These are phyloP conservation scores for Leucosporidium creatinivorum DNA, from an alignment of 768 basidiomycete genomes.

Conservation along the genomic window DNA sequence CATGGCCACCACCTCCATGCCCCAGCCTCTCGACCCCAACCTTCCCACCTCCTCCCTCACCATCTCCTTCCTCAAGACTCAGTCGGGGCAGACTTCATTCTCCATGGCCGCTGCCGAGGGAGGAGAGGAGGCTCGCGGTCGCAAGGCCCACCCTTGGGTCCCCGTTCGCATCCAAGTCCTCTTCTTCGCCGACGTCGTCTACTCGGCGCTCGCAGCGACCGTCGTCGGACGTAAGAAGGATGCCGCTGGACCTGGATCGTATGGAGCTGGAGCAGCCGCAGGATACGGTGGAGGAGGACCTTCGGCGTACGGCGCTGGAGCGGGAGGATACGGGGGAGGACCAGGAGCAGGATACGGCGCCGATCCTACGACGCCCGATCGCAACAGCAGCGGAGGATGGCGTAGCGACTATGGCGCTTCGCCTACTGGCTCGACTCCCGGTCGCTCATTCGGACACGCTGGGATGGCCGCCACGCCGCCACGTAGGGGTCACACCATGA, in stretches of 20 bases:
- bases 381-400: not conserved
- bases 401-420: not conserved
- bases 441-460: constrained; percentile 8
- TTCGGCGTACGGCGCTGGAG: not conserved
- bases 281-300: constrained; percentile 1
- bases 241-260: constrained; percentile 12
- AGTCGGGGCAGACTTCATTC: constrained; percentile 18
- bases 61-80: constrained; percentile 56
- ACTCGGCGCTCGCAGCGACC: constrained; percentile 57
- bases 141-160: constrained; percentile 50
- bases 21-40: constrained; percentile 62
- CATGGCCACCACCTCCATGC: constrained; percentile 70
- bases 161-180: constrained; percentile 77
- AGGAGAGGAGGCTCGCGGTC: constrained; percentile 22
- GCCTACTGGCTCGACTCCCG: not conserved
- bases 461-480: constrained; percentile 15
- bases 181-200: constrained; percentile 62
- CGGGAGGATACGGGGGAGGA: not conserved
- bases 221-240: constrained; percentile 45
- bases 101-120: constrained; percentile 33
- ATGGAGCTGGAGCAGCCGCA: not conserved
- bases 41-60: constrained; percentile 47
- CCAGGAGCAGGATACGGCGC: constrained; percentile 1
- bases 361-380: not conserved
- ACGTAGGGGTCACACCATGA: constrained; percentile 19